Base-by-base conservation (phyloP, 805 yeast species). In the Wickerhamomyces hampshirensis region DNA sequence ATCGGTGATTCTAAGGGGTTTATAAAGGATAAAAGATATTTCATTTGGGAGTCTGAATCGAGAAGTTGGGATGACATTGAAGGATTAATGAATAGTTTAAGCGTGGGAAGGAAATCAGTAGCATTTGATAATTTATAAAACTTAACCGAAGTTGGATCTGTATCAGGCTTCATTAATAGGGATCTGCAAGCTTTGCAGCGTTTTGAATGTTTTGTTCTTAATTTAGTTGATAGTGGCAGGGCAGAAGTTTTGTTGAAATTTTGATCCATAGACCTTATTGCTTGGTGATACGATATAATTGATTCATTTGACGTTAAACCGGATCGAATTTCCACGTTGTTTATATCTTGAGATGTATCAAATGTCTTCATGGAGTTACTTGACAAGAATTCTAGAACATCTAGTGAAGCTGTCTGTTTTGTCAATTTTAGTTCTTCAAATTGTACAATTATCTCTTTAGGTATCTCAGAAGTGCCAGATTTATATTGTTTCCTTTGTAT, bases 131-230 rank as follows among this genome's bases (percentile, higher is more conserved):
- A 31, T 28, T 51, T 54, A 34, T 54, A 54, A 31, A 55, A 55
- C 30, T 51, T 55, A 3, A 43, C 44, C 3, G 58, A 53, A 3
- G 33, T 10, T 10, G 53, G 45, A 10, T 47, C 54, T 2, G 33
- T 19, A 18, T 55, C 60, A 11, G 60, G 60, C 32, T 54, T 54
- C 50, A 53, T 47, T 13, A 55, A 24, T 5, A 47, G 42, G 2
- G 45, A 32, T 6, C 60, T 47, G 29, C 60, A 55, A 5, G 56
- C 47, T 37, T 55, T 55, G 30, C 60, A 55, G 4, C 56, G 30
- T 28, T 48, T 50, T 8, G 55, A 42, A 8, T 38, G 35, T 33
- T 54, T 55, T 2, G 52, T 42, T 30, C 38, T 13, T 4, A 55
- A 39, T 18, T 35, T 44, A 6, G 51, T 46, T 4, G 48, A 39